Percentiles rank a stretch among this genome's conserved stretches.
Conservation (phyloP, 2,329 filamentous ascomycete genomes). For the Fusarium albidum region DNA sequence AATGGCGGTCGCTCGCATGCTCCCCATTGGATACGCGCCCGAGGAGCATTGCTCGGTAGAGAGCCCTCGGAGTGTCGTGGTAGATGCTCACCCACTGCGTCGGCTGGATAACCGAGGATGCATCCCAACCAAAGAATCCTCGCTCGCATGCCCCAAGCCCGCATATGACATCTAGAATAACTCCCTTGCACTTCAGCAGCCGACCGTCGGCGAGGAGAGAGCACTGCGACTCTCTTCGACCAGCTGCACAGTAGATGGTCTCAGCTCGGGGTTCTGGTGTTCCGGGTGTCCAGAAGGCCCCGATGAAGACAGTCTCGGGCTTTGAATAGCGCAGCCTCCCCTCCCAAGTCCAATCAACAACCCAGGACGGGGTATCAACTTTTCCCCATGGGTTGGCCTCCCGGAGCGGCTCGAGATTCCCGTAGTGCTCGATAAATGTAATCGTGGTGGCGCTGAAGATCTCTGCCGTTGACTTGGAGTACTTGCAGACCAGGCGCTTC, state of each 20-base stretch:
- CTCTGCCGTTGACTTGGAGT: constrained; percentile 13
- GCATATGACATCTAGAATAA: constrained; percentile 11
- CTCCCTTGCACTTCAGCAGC: constrained; percentile 10
- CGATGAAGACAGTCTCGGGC: constrained; percentile 14
- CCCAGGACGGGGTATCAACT: constrained; percentile 13
- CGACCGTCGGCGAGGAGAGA: neutral
- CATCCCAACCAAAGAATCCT: constrained; percentile 17
- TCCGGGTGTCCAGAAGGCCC: constrained; percentile 13
- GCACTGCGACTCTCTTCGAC: neutral
- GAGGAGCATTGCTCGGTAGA: constrained; percentile 15
- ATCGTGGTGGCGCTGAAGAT: constrained; percentile 10
- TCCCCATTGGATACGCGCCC: constrained; percentile 16
- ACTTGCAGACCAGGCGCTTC: constrained; percentile 9
- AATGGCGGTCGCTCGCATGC: constrained; percentile 7
- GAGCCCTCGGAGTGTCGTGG: constrained; percentile 1
- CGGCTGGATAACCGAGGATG: constrained; percentile 8
- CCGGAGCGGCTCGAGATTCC: constrained; percentile 19
- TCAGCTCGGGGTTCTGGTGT: constrained; percentile 14
- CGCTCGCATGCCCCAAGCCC: constrained; percentile 14
- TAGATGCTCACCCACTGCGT: constrained; percentile 10
- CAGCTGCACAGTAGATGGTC: constrained; percentile 11
- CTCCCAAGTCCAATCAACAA: constrained; percentile 20
- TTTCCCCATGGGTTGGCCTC: constrained; percentile 21
- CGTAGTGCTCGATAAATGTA: constrained; percentile 16
- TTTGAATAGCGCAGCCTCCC: constrained; percentile 16